phyloP scores from a whole-genome alignment of 2,329 filamentous ascomycete species.

The Phyllosticta paracitricarpa region DNA sequence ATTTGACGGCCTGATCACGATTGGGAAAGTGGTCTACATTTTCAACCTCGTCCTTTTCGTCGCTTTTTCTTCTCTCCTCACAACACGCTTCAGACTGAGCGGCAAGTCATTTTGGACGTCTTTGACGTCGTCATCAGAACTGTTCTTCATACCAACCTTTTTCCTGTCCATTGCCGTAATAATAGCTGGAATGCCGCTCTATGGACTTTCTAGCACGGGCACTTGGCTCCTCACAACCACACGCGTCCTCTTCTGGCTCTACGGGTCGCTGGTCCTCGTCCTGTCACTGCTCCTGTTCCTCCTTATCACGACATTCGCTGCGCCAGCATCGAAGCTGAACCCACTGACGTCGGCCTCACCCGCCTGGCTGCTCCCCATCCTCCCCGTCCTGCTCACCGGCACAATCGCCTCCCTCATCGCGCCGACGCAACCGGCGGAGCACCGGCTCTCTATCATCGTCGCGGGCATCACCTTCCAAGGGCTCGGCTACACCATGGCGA shows the following conservation, averaged over 20 bases:
- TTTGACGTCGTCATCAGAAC: slow-evolving; percentile 42
- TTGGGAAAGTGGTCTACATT: slow-evolving; percentile 43
- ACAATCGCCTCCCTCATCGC: slow-evolving; percentile 60
- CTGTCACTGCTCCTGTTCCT: slow-evolving; percentile 45
- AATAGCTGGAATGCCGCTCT: slow-evolving; percentile 32
- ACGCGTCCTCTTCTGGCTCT: slow-evolving; percentile 34
- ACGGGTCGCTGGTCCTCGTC: slow-evolving; percentile 31
- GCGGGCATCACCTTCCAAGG: slow-evolving; percentile 62
- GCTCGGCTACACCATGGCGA: slow-evolving; percentile 56
- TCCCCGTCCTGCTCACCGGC: slow-evolving; percentile 63
- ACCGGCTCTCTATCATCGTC: slow-evolving; percentile 53
- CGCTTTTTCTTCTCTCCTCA: slow-evolving; percentile 17
- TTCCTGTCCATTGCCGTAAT: slow-evolving; percentile 33
- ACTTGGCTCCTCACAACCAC: slow-evolving; percentile 32
- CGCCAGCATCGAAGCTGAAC: slow-evolving; percentile 55
- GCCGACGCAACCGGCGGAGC: slow-evolving; percentile 46
- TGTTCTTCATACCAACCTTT: slow-evolving; percentile 38
- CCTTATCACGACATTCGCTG: slow-evolving; percentile 47
- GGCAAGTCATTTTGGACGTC: slow-evolving; percentile 36
- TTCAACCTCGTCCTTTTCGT: slow-evolving; percentile 41
- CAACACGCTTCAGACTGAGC: slow-evolving; percentile 36
- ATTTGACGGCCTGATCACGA: slow-evolving; percentile 40
- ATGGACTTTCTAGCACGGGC: slow-evolving; percentile 29
- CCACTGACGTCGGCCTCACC: slow-evolving; percentile 28
- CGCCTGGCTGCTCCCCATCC: slow-evolving; percentile 64